Evolutionary conservation across 2,329 filamentous ascomycete genomes (phyloP), one percentile per base, ranked within the genome.

Genomic region (Arthrobotrys iridis): DNA sequence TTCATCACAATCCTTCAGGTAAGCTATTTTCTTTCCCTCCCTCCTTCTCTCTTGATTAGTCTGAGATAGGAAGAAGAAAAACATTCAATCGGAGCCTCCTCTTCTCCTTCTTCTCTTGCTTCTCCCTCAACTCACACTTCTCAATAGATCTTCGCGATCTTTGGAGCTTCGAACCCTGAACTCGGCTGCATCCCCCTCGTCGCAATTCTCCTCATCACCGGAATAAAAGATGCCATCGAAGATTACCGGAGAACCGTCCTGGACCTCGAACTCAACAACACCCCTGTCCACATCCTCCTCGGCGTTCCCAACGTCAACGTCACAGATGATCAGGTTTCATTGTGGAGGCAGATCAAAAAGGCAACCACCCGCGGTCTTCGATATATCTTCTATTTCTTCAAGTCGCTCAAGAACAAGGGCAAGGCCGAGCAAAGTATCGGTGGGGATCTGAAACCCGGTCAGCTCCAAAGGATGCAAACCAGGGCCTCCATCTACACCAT

Each of bases 291-390:
- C 82, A 89, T 94, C 72, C 85, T 99, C 18, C 85, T 93, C 10
- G 90, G 93, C 77, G 98, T 92, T 90, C 87, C 90, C 78, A 99
- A 99, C 79, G 93, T 97, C 79, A 99, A 99, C 79, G 92, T 93
- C 11, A 88, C 91, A 40, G 91, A 93, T 78, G 94, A 97, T 79
- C 90, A 92, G 77, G 87, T 99, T 43, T 93, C 92, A 0, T 41
- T 87, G 26, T 99, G 95, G 95, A 90, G 95, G 79, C 89, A 85
- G 78, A 87, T 95, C 83, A 99, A 99, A 83, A 99, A 99, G 84
- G 91, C 91, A 3, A 93, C 86, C 58, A 90, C 93, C 0, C 86
- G 86, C 77, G 85, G 84, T 8, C 43, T 79, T 28, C 77, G 67
- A 15, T 70, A 67, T 30, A 83, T 87, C 10, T 81, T 90, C 4